A percentile compares a stretch with the other conserved stretches of the same genome.
Evolutionary conservation across 2,329 filamentous ascomycete genomes (phyloP).

Genomic region (Hypomyces rosellus): DNA sequence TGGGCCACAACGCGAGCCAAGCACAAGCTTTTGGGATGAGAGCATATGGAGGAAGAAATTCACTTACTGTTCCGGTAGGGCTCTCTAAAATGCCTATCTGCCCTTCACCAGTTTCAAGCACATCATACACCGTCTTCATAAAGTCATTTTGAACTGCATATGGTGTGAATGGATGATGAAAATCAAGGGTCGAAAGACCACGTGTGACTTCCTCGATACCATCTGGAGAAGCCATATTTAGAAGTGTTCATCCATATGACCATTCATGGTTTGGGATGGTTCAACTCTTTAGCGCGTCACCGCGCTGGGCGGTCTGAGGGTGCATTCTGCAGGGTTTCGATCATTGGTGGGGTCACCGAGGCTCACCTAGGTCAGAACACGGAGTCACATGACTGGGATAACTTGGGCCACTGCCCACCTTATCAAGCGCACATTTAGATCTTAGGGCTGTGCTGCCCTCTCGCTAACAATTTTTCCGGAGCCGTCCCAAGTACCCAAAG

Average conservation of each 20-base stretch:
- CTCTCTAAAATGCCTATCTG: slow-evolving; percentile 87
- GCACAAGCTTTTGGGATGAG: no score
- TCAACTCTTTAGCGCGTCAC: neutral
- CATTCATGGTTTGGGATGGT: neutral
- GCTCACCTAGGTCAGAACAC: slow-evolving; percentile 17
- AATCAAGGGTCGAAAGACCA: slow-evolving; percentile 44
- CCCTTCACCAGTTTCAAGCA: slow-evolving; percentile 62
- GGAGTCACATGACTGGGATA: slow-evolving; percentile 26
- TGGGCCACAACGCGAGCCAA: no score
- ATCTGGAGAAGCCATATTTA: slow-evolving; percentile 11
- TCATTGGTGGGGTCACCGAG: slow-evolving; percentile 15
- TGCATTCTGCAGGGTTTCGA: slow-evolving; percentile 7
- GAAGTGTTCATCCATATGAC: neutral
- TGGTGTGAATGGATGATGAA: slow-evolving; percentile 81
- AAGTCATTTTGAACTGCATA: slow-evolving; percentile 85
- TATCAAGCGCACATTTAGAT: slow-evolving; percentile 7
- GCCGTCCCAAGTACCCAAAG: slow-evolving; percentile 20
- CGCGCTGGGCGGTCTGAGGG: neutral
- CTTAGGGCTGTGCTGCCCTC: slow-evolving; percentile 39
- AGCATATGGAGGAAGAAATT: neutral
- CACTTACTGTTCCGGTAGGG: slow-evolving; percentile 68
- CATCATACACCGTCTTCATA: slow-evolving; percentile 76
- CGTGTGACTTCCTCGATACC: slow-evolving; percentile 15
- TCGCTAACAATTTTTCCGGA: slow-evolving; percentile 31
- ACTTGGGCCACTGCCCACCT: slow-evolving; percentile 1